Evolutionary conservation across 1,284 basidiomycete genomes (phyloP).

Genomic region (Lignosus rhinocerotis): DNA sequence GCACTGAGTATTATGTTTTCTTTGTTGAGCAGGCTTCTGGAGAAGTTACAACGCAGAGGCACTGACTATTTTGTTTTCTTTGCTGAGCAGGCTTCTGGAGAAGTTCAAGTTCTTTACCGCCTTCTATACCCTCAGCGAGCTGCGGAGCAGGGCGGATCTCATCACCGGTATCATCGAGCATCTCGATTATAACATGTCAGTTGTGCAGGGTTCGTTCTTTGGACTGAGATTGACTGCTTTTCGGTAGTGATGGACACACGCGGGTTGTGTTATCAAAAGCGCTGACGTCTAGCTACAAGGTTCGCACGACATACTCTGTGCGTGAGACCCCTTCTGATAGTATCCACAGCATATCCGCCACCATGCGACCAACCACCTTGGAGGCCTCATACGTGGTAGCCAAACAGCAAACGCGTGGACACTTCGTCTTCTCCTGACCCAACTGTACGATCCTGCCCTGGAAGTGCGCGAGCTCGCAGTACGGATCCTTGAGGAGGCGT

Average conservation of each 20-base stretch:
- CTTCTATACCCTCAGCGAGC: constrained; percentile 92
- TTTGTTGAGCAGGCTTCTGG: constrained; percentile 64
- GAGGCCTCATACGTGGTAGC: constrained; percentile 71
- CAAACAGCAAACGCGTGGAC: constrained; percentile 78
- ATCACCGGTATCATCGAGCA: constrained; percentile 91
- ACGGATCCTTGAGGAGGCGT: constrained; percentile 86
- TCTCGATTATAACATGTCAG: constrained; percentile 87
- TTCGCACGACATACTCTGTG: constrained; percentile 29
- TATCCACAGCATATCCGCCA: constrained; percentile 74
- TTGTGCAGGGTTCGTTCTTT: constrained; percentile 4
- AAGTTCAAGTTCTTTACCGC: constrained; percentile 93
- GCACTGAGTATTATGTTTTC: too few species aligned
- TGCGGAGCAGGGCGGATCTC: constrained; percentile 89
- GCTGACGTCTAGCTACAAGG: constrained; percentile 88
- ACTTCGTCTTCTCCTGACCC: constrained; percentile 86
- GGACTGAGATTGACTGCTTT: constrained; percentile 1
- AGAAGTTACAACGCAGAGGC: constrained; percentile 78
- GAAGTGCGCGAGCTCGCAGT: constrained; percentile 92
- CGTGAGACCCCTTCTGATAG: not conserved
- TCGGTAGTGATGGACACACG: constrained; percentile 82
- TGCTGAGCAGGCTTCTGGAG: constrained; percentile 71
- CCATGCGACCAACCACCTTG: constrained; percentile 88
- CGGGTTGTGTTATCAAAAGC: constrained; percentile 92
- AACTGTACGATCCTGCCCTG: constrained; percentile 89
- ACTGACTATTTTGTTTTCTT: too few species aligned